Base-by-base conservation (phyloP, 2,329 filamentous ascomycete species). In the Penicillium sclerotigenum region DNA sequence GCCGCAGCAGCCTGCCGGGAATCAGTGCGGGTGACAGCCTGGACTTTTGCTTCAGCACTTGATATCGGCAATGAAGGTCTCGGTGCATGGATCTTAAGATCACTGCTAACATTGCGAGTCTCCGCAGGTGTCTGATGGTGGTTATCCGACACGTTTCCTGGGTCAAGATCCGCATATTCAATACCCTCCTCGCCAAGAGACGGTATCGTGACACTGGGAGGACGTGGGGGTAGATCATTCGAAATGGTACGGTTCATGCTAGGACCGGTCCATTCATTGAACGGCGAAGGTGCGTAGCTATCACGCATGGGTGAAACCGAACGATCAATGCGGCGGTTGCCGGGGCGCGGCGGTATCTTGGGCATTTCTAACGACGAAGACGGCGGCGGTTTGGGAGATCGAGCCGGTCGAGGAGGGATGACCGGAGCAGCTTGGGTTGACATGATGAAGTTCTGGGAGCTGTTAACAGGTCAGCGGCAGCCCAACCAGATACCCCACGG, bases 131-230 rank as follows among this genome's bases (percentile, higher is more conserved):
- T 81, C 33, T 73, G 47, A 46, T 71, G 57, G 53, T 69, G 63
- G 59, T 71, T 69, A 68, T 82, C 76, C 64, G 78, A 68, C 36
- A 73, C 69, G 64, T 70, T 76, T 40, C 72, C 69, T 61, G 75
- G 71, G 60, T 76, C 73, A 48, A 85, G 77, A 67, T 84, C 87
- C 50, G 85, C 90, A 75, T 97, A 97, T 77, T 97, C 93, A 64
- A 81, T 85, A 60, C 93, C 93, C 77, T 97, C 93, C 71, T 97
- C 87, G 56, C 93, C 93, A 53, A 96, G 82, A 1, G 89, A 89
- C 16, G 93, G 93, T 70, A 97, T 83, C 33, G 84, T 83, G 54
- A 96, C 90, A 69, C 90, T 95, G 47, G 85, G 83, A 34, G 89
- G 85, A 48, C 90, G 88, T 68, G 75, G 60, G 65, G 75, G 67